A percentile compares a stretch with the other conserved stretches of the same genome.
These are phyloP conservation scores for Neoascochyta sp. DNA, from an alignment of 2,329 filamentous ascomycete genomes.

Conservation along the genomic window DNA sequence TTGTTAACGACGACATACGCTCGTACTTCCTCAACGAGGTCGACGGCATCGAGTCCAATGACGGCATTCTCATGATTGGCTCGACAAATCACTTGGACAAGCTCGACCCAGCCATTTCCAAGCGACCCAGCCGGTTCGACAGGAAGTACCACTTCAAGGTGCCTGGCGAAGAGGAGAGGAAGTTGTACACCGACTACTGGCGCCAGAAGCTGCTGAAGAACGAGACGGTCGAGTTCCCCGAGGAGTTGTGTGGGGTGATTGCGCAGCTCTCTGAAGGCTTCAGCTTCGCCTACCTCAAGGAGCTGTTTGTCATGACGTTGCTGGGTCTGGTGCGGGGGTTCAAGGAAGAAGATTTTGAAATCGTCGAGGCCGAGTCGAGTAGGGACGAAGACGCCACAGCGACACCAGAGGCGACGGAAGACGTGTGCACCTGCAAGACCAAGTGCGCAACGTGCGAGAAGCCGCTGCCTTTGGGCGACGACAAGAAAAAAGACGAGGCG, in stretches of 20 bases:
- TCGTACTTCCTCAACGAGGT: constrained; percentile 69
- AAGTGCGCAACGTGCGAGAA: constrained; percentile 21
- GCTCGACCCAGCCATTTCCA: constrained; percentile 58
- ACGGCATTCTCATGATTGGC: constrained; percentile 65
- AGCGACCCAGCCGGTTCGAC: constrained; percentile 45
- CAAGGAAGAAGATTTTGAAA: constrained; percentile 25
- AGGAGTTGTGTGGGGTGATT: constrained; percentile 31
- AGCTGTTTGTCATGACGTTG: constrained; percentile 40
- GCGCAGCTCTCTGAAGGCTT: constrained; percentile 40
- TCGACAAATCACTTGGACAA: constrained; percentile 61
- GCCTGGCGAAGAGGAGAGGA: constrained; percentile 33
- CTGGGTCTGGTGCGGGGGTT: constrained; percentile 32
- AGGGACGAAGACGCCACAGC: constrained; percentile 20
- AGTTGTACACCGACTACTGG: constrained; percentile 43
- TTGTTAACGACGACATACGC: constrained; percentile 57
- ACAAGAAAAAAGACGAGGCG: constrained; percentile 9
- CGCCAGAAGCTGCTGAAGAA: constrained; percentile 34
- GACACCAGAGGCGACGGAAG: constrained; percentile 1
- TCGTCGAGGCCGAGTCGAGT: constrained; percentile 16
- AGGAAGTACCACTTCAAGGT: constrained; percentile 44
- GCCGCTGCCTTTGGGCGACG: constrained; percentile 2
- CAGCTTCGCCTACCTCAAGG: constrained; percentile 44
- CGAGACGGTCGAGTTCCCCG: constrained; percentile 35
- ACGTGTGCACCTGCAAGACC: constrained; percentile 15
- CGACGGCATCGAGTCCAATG: constrained; percentile 63